Base-by-base conservation (phyloP, 2,329 filamentous ascomycete species). In the Bipolaris cookei region DNA sequence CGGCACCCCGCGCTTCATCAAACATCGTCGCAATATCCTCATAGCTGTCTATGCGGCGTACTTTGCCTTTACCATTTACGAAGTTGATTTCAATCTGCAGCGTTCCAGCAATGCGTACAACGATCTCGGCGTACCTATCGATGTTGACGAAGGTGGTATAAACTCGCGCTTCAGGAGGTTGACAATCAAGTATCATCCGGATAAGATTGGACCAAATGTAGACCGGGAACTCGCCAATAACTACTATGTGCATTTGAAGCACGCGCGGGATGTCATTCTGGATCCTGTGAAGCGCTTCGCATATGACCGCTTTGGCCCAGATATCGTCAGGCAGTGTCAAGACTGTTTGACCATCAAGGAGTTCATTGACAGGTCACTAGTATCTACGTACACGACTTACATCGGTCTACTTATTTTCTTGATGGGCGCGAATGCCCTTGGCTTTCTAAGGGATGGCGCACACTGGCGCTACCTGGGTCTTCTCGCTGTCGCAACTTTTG, bases 51-150 rank as follows among this genome's bases (percentile, higher is more conserved):
- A 98, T 48, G 82, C 89, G 46, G 79, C 86, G 59, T 99, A 98
- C 79, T 90, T 98, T 35, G 79, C 89, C 63, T 97, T 97, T 82
- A 97, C 92, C 44, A 87, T 98, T 69, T 95, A 93, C 80, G 94
- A 98, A 79, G 90, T 92, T 69, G 91, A 96, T 82, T 87, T 90
- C 80, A 87, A 91, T 62, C 83, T 97, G 25, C 89, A 86, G 61
- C 80, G 83, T 42, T 80, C 83, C 1, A 87, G 89, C 16, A 88
- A 91, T 76, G 97, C 90, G 80, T 98, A 97, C 79, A 81, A 85
- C 44, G 84, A 89, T 62, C 85, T 99, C 0, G 87, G 87, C 34
- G 84, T 97, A 0, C 81, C 88, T 11, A 82, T 88, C 35, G 76
- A 84, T 54, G 89, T 90, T 10, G 83, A 85, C 51, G 92, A 96